Percentiles rank a stretch among this genome's conserved stretches.
Conservation (phyloP, 495 filamentous ascomycete species). For the Talaromyces proteolyticus region DNA sequence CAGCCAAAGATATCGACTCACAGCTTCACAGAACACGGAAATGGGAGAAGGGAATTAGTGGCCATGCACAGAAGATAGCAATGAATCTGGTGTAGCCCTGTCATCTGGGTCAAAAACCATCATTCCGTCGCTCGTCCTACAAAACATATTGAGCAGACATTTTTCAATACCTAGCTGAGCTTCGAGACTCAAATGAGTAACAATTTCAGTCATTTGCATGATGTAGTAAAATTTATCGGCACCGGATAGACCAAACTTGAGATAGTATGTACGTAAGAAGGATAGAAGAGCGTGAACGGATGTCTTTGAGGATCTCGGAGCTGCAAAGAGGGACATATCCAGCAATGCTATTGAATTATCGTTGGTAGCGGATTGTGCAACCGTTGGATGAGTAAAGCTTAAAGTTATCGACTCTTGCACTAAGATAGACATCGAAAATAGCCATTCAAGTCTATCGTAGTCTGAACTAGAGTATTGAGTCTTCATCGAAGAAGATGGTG, state of each 20-base stretch:
- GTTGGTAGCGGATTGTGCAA: neutral
- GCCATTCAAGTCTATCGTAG: constrained; percentile 12
- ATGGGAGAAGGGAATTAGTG: no score
- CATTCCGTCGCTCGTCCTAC: constrained; percentile 5
- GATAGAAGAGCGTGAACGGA: constrained; percentile 13
- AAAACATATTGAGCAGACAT: constrained; percentile 23
- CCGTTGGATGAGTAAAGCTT: neutral
- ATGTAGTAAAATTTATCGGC: constrained; percentile 14
- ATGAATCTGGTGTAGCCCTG: constrained; percentile 19
- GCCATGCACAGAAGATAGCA: constrained; percentile 20
- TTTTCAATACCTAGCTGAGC: constrained; percentile 20
- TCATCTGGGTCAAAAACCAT: constrained; percentile 11
- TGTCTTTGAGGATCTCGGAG: constrained; percentile 7
- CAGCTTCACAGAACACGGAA: no score
- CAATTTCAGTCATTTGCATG: constrained; percentile 14
- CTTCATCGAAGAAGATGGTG: neutral
- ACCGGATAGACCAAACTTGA: constrained; percentile 2
- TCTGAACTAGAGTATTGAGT: neutral
- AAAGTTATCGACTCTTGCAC: constrained; percentile 18
- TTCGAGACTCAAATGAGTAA: constrained; percentile 16
- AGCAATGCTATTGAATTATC: constrained; percentile 7
- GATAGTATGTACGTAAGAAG: constrained; percentile 12
- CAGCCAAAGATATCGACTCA: no score
- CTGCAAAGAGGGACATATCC: constrained; percentile 8
- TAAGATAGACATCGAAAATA: constrained; percentile 17